A percentile compares a stretch with the other conserved stretches of the same genome.
These are phyloP conservation scores for Microbotryum silenes-acaulis DNA, from an alignment of 1,284 basidiomycete genomes.

Conservation along the genomic window DNA sequence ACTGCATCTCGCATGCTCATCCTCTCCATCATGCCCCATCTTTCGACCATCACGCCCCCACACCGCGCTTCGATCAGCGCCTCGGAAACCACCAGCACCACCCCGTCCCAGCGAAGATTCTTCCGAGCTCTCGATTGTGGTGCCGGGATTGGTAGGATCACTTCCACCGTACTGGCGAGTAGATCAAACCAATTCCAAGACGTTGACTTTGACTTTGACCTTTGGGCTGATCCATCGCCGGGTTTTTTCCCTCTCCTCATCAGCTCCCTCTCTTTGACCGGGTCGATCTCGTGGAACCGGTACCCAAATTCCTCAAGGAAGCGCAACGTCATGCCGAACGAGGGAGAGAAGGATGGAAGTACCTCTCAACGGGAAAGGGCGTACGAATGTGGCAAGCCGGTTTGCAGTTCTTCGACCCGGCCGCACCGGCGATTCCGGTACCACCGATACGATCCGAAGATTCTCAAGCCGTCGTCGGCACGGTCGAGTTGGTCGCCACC, in stretches of 20 bases:
- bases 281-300: conserved; percentile 81
- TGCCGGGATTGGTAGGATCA: conserved; percentile 82
- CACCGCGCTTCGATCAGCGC: conserved; percentile 38
- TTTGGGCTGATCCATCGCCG: too few species aligned
- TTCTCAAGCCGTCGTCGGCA: not conserved
- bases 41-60: conserved; percentile 66
- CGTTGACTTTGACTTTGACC: too few species aligned
- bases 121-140: conserved; percentile 74
- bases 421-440: conserved; percentile 46
- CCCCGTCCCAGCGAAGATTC: conserved; percentile 18
- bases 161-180: conserved; percentile 58
- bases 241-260: too few species aligned
- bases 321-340: conserved; percentile 51
- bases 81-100: conserved; percentile 16
- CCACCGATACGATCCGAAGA: too few species aligned
- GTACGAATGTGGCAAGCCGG: conserved; percentile 72
- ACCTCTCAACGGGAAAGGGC: conserved; percentile 51
- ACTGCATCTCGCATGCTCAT: conserved; percentile 79
- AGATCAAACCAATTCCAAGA: too few species aligned
- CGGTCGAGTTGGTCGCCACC: conserved; percentile 17
- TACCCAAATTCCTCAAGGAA: conserved; percentile 62
- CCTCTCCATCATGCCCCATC: conserved; percentile 65
- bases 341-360: conserved; percentile 53
- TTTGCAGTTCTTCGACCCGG: conserved; percentile 69
- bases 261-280: conserved; percentile 67